Evolutionary conservation across 176 grass and related monocot species (phyloP), one percentile per base, ranked within the genome.

Genomic region (Lolium rigidum): DNA sequence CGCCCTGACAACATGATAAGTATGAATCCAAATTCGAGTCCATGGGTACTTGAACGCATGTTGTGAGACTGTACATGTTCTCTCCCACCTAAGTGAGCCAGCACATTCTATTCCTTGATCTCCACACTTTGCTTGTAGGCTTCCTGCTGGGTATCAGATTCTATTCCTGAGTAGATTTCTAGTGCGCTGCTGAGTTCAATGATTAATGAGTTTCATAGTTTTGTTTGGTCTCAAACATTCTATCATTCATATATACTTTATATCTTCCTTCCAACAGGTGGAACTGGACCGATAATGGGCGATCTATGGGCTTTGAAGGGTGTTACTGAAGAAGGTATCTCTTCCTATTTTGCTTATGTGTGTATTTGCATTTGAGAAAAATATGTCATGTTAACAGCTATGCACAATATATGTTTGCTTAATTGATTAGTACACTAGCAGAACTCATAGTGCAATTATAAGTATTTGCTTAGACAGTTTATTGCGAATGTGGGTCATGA

Each of bases 231-330:
- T 77, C 52, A 16, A 63, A 44, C 24, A 46, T 7, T 21, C 47
- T 26, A 17, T 64, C 14, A 35, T 35, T 39, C 55, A 61, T 70
- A 28, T 76, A 13, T 56, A 57, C 56, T 89, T 48, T 52, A 14
- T 56, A 61, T 77, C 35, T 84, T 77, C 61, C 74, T 83, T 80
- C 43, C 54, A 60, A 86, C 70, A 98, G 96, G 96, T 81, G 96
- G 93, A 48, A 83, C 83, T 84, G 96, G 96, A 31, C 86, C 96
- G 15, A 95, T 98, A 88, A 95, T 98, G 96, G 91, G 93, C 71
- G 96, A 98, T 84, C 85, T 95, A 71, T 98, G 96, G 96, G 96
- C 96, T 87, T 94, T 98, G 77, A 98, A 98, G 88, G 93, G 96
- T 83, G 37, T 98, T 66, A 94, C 92, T 80, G 93, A 92, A 94